Conservation (phyloP, 129 eudicot species). For the Pittosporum tobira region DNA sequence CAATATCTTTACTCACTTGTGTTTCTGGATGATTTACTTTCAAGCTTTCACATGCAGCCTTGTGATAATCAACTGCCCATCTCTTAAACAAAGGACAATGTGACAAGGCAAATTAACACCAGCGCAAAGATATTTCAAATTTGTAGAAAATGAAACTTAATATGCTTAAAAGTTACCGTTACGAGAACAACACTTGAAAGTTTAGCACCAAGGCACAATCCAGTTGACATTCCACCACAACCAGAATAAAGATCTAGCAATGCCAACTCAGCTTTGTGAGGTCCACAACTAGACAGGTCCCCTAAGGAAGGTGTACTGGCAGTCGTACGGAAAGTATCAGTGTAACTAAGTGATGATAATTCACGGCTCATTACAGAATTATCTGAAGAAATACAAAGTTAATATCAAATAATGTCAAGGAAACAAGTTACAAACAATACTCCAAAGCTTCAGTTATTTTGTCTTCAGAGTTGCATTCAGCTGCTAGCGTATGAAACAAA, state of each 20-base stretch:
- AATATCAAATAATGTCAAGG: slow-evolving; percentile 10
- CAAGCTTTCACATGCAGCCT: slow-evolving; percentile 83
- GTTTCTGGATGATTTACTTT: slow-evolving; percentile 84
- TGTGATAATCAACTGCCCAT: slow-evolving; percentile 83
- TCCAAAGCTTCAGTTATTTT: slow-evolving; percentile 2
- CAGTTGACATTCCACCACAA: slow-evolving; percentile 99
- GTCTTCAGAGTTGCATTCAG: not conserved
- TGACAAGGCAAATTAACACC: not conserved
- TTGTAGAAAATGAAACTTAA: slow-evolving; percentile 15
- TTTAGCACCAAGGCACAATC: slow-evolving; percentile 81
- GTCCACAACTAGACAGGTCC: slow-evolving; percentile 22
- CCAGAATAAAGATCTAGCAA: slow-evolving; percentile 84
- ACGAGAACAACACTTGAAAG: slow-evolving; percentile 56
- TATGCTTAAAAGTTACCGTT: slow-evolving; percentile 43
- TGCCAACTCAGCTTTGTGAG: slow-evolving; percentile 38
- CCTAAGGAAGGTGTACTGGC: slow-evolving; percentile 30
- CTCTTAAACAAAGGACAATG: slow-evolving; percentile 31
- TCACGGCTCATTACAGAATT: slow-evolving; percentile 21
- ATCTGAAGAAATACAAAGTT: slow-evolving; percentile 35
- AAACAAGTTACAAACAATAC: slow-evolving; percentile 7
- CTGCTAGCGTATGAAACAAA: not conserved
- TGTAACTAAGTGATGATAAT: slow-evolving; percentile 21
- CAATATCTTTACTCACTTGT: slow-evolving; percentile 41
- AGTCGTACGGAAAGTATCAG: slow-evolving; percentile 20
- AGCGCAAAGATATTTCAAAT: not conserved